Evolutionary conservation across 192 early-diverging fungal species (phyloP), one percentile per base, ranked within the genome.

Genomic region (Mortierella alpina): DNA sequence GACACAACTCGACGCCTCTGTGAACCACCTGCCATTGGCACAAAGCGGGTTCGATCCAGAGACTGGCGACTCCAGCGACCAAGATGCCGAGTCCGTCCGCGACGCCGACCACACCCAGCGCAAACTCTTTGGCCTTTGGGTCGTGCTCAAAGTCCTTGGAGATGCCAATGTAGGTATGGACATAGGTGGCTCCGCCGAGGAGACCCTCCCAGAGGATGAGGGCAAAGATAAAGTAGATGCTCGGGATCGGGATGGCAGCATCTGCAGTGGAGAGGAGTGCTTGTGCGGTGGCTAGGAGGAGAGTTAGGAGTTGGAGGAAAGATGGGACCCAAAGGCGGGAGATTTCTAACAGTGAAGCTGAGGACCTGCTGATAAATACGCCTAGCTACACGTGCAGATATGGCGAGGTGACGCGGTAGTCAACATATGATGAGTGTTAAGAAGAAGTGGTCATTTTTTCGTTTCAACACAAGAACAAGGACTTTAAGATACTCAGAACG

Each of bases 151-250:
- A 46, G n/a, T 70, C 50, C 11, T 62, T 51, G 6, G 73, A 75
- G 13, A 85, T 85, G 2, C 77, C 64, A 17, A 76, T 68, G 51
- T 82, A 85, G 0, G 80, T 76, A 50, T 85, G 79, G 6, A 85
- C 84, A 70, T 85, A 85, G n/a, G 80, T 82, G 6, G 84, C 49
- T 23, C 84, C 84, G 20, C 84, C 84, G 6, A 85, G 51, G 4
- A 85, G 63, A 6, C 84, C 84, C 52, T 85, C 84, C 80, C 79
- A 81, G n/a, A 85, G 51, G 41, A 85, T 70, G 18, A 85, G 42
- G 1, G 57, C 50, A 70, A 85, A 85, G 1, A 85, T 63, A 8
- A 85, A 6, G 41, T 78, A 85, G 8, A 85, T 80, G 23, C 51
- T 68, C 4, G 84, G 82, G 18, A 85, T 47, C 22, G 72, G 72